Percentiles rank a stretch among this genome's conserved stretches.
These are phyloP conservation scores for Lodderomyces theae DNA, from an alignment of 1,139 yeast genomes.

Conservation along the genomic window DNA sequence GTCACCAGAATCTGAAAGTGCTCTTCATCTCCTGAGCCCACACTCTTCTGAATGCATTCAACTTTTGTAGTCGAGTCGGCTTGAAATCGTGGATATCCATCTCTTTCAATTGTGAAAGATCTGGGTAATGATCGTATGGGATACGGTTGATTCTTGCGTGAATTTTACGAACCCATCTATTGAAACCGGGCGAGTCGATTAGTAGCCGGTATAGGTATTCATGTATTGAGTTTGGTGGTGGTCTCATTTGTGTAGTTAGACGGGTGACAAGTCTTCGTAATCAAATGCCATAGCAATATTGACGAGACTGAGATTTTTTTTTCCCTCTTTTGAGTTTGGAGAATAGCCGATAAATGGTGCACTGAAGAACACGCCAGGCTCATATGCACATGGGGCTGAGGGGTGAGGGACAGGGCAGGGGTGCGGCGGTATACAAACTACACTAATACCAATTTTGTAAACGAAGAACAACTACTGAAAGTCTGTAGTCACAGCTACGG, in stretches of 20 bases:
- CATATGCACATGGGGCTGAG: too few relatives aligned
- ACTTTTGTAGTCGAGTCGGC: conserved; percentile 55
- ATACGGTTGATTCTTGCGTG: conserved; percentile 68
- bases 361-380: too few relatives aligned
- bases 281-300: not conserved
- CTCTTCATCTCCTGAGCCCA: conserved; percentile 64
- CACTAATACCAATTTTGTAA: too few relatives aligned
- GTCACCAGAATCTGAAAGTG: conserved; percentile 43
- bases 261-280: not conserved
- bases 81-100: conserved; percentile 28
- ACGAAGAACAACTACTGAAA: too few relatives aligned
- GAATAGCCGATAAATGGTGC: too few relatives aligned
- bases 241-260: conserved; percentile 13
- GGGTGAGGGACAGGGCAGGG: too few relatives aligned
- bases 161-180: conserved; percentile 62
- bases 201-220: conserved; percentile 48
- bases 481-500: too few relatives aligned
- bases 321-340: too few relatives aligned
- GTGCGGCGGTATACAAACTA: too few relatives aligned
- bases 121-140: conserved; percentile 23
- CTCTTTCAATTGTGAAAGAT: conserved; percentile 12
- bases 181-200: conserved; percentile 62
- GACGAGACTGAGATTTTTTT: too few relatives aligned
- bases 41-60: conserved; percentile 60
- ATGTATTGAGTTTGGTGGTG: conserved; percentile 42